Evolutionary conservation across 805 yeast genomes (phyloP).

Genomic region (Saccharomycopsis amapae): DNA sequence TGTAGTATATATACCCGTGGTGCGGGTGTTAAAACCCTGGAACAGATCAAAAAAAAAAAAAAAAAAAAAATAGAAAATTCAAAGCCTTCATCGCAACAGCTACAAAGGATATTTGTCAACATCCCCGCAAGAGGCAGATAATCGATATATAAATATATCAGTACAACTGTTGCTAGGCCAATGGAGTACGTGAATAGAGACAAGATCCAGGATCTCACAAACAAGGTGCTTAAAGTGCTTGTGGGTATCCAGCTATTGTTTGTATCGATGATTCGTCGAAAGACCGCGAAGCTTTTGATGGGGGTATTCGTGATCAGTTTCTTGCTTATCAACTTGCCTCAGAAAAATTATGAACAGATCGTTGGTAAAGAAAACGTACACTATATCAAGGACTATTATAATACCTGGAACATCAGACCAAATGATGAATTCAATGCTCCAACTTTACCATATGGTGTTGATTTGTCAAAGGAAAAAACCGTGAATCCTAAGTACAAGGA

Average conservation of each 20-base stretch:
- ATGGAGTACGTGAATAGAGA: too few relatives aligned
- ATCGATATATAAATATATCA: too few relatives aligned
- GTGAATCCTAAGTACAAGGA: conserved; percentile 17
- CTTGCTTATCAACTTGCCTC: conserved; percentile 5
- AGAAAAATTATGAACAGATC: conserved; percentile 6
- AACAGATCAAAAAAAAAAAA: too few relatives aligned
- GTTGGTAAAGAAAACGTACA: conserved; percentile 17
- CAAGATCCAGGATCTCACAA: not conserved
- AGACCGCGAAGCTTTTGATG: conserved; percentile 1
- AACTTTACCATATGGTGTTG: conserved; percentile 11
- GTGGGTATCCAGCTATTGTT: not conserved
- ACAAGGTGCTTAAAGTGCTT: not conserved
- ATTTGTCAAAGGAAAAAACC: conserved; percentile 9
- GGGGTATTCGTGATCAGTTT: not conserved
- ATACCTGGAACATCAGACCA: conserved; percentile 6
- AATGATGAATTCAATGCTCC: conserved; percentile 8
- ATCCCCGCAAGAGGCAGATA: too few relatives aligned
- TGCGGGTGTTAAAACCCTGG: too few relatives aligned
- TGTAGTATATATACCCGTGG: too few relatives aligned
- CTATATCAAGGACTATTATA: conserved; percentile 13
- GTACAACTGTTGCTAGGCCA: too few relatives aligned
- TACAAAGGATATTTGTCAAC: too few relatives aligned
- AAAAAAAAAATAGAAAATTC: too few relatives aligned
- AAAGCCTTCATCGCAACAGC: too few relatives aligned
- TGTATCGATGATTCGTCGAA: conserved; percentile 2